Evolutionary conservation across 2,329 filamentous ascomycete genomes (phyloP).

Genomic region (Aspergillus sp.): DNA sequence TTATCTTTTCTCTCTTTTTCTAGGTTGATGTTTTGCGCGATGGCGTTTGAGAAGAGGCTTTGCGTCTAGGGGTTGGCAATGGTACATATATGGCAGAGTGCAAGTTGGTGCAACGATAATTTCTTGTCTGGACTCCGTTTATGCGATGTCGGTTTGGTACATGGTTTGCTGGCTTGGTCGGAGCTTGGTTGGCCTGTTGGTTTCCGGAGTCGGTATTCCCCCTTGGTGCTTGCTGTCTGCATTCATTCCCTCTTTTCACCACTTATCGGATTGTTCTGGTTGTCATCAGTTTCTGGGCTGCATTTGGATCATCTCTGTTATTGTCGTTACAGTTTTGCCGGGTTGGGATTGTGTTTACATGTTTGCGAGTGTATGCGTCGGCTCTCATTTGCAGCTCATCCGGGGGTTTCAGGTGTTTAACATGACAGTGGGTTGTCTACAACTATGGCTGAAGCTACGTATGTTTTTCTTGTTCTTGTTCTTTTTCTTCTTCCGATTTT

Average conservation of each 20-base stretch:
- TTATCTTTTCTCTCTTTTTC: slow-evolving; percentile 14
- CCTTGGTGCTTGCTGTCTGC: slow-evolving; percentile 21
- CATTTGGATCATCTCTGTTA: slow-evolving; percentile 4
- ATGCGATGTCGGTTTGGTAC: slow-evolving; percentile 29
- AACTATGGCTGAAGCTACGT: slow-evolving; percentile 17
- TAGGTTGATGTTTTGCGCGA: slow-evolving; percentile 19
- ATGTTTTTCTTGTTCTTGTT: slow-evolving; percentile 7
- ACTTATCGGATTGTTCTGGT: slow-evolving; percentile 6
- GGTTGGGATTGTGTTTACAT: slow-evolving; percentile 19
- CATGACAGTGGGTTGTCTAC: slow-evolving; percentile 19
- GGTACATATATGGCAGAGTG: slow-evolving; percentile 32
- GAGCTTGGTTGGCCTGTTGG: slow-evolving; percentile 29
- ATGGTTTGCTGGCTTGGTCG: slow-evolving; percentile 29
- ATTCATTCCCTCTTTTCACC: slow-evolving; percentile 13
- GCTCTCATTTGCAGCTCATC: slow-evolving; percentile 20
- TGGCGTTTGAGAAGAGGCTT: slow-evolving; percentile 30
- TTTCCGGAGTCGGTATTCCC: slow-evolving; percentile 33
- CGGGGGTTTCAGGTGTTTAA: slow-evolving; percentile 20
- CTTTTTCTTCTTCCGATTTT: slow-evolving; percentile 5
- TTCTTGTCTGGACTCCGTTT: slow-evolving; percentile 22
- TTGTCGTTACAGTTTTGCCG: slow-evolving; percentile 8
- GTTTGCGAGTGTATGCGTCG: slow-evolving; percentile 17
- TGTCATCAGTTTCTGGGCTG: slow-evolving; percentile 2
- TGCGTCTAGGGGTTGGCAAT: slow-evolving; percentile 24
- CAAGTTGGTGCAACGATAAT: slow-evolving; percentile 22